Conservation (phyloP, 2,329 filamentous ascomycete genomes). For the Colletotrichum filicis region DNA sequence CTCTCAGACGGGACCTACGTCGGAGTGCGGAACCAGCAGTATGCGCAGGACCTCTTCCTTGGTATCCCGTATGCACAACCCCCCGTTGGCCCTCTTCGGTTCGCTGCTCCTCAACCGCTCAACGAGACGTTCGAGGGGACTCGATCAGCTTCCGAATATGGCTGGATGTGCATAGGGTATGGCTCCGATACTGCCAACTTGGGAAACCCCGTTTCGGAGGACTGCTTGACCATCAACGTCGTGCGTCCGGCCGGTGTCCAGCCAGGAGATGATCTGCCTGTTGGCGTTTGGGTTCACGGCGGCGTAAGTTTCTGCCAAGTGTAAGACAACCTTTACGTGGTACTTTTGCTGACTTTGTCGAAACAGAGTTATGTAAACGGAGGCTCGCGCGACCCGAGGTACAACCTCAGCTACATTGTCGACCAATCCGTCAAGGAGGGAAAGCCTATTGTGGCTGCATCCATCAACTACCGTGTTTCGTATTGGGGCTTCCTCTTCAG, state of each 20-base stretch:
- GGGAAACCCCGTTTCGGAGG: slow-evolving; percentile 58
- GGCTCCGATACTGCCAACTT: slow-evolving; percentile 47
- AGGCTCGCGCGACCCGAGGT: slow-evolving; percentile 37
- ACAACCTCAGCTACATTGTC: slow-evolving; percentile 50
- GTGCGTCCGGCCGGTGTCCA: slow-evolving; percentile 58
- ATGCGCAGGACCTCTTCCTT: slow-evolving; percentile 66
- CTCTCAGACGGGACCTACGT: slow-evolving; percentile 47
- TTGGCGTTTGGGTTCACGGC: slow-evolving; percentile 69
- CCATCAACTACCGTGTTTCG: slow-evolving; percentile 72
- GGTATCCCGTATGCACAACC: slow-evolving; percentile 73
- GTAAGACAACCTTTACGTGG: background rate
- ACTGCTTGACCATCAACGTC: slow-evolving; percentile 62
- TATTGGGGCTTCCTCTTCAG: slow-evolving; percentile 72
- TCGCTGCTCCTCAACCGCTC: slow-evolving; percentile 68
- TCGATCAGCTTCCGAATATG: slow-evolving; percentile 56
- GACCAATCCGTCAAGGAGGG: slow-evolving; percentile 49
- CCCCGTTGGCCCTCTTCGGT: slow-evolving; percentile 65
- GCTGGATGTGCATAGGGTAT: slow-evolving; percentile 61
- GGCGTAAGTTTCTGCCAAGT: slow-evolving; percentile 47
- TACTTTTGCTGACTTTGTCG: background rate
- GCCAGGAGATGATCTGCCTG: slow-evolving; percentile 58
- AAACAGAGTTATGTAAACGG: slow-evolving; percentile 47
- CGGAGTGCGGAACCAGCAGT: slow-evolving; percentile 51
- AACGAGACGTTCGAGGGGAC: slow-evolving; percentile 56
- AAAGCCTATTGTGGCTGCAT: slow-evolving; percentile 71